phyloP scores from a whole-genome alignment of 2,329 filamentous ascomycete species.

The Septoria petroselini region DNA sequence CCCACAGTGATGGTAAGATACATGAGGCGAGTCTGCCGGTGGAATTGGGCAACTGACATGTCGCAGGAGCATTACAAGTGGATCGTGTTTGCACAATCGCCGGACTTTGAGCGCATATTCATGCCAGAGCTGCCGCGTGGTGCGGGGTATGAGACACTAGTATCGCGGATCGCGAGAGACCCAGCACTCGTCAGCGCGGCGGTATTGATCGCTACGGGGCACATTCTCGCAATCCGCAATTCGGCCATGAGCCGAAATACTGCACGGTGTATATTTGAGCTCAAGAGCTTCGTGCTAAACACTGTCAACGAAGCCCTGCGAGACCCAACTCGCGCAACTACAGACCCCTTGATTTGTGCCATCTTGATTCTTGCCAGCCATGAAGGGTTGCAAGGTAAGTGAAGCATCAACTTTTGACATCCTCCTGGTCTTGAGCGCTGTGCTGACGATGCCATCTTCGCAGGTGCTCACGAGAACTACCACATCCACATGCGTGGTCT shows the following conservation, averaged over 20 bases:
- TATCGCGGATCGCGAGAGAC: not conserved
- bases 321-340: slow-evolving; percentile 23
- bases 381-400: slow-evolving; percentile 5
- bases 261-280: slow-evolving; percentile 5
- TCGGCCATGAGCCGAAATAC: not conserved
- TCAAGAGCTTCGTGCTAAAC: slow-evolving; percentile 16
- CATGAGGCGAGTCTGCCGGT: no score
- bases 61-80: slow-evolving; percentile 14
- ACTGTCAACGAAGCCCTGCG: slow-evolving; percentile 29
- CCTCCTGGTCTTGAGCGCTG: not conserved
- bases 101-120: slow-evolving; percentile 6
- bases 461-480: slow-evolving; percentile 2
- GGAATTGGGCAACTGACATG: not conserved
- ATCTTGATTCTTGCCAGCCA: slow-evolving; percentile 11
- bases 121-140: not conserved
- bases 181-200: slow-evolving; percentile 1
- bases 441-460: not conserved
- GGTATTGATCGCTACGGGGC: slow-evolving; percentile 5
- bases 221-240: slow-evolving; percentile 7
- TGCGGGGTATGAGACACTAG: not conserved
- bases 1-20: not conserved
- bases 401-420: not conserved
- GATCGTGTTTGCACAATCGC: slow-evolving; percentile 9
- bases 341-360: slow-evolving; percentile 24
- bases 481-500: slow-evolving; percentile 15